These are phyloP conservation scores for Lactifluus rugatus DNA, from an alignment of 768 basidiomycete species.

Conservation along the genomic window DNA sequence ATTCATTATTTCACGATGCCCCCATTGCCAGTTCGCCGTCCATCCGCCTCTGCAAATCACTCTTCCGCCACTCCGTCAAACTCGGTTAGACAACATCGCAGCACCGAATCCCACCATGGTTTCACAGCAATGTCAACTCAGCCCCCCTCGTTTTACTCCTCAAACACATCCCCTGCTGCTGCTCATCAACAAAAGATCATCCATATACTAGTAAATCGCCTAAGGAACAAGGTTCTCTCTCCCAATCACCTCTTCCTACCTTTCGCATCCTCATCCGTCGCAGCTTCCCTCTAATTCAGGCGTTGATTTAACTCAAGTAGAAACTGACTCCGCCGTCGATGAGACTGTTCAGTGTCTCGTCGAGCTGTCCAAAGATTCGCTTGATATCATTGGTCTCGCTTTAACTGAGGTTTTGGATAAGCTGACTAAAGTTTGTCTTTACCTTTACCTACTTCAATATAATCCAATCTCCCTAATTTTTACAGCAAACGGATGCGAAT, in stretches of 20 bases:
- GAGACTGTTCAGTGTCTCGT: slow-evolving; percentile 71
- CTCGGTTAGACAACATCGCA: slow-evolving; percentile 46
- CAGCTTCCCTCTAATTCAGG: slow-evolving; percentile 87
- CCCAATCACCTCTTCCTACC: background rate
- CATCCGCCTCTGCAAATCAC: slow-evolving; percentile 48
- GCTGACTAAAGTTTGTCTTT: slow-evolving; percentile 51
- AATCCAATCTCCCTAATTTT: background rate
- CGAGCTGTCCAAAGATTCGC: slow-evolving; percentile 65
- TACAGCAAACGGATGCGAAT: slow-evolving; percentile 44
- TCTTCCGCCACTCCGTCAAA: slow-evolving; percentile 26
- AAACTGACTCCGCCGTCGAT: slow-evolving; percentile 64
- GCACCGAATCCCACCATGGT: slow-evolving; percentile 42
- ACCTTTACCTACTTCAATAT: background rate
- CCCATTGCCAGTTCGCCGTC: slow-evolving; percentile 45
- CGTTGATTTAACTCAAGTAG: slow-evolving; percentile 56
- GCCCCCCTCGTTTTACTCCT: slow-evolving; percentile 27
- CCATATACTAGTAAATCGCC: slow-evolving; percentile 64
- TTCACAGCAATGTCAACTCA: slow-evolving; percentile 16
- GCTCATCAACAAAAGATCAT: slow-evolving; percentile 78
- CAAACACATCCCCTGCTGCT: slow-evolving; percentile 24
- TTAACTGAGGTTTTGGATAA: slow-evolving; percentile 71
- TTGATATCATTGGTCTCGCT: slow-evolving; percentile 73
- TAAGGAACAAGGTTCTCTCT: slow-evolving; percentile 67
- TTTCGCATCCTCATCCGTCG: slow-evolving; percentile 9
- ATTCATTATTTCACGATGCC: background rate